phyloP scores from a whole-genome alignment of 805 yeast species.

The Osmozyma mogii region DNA sequence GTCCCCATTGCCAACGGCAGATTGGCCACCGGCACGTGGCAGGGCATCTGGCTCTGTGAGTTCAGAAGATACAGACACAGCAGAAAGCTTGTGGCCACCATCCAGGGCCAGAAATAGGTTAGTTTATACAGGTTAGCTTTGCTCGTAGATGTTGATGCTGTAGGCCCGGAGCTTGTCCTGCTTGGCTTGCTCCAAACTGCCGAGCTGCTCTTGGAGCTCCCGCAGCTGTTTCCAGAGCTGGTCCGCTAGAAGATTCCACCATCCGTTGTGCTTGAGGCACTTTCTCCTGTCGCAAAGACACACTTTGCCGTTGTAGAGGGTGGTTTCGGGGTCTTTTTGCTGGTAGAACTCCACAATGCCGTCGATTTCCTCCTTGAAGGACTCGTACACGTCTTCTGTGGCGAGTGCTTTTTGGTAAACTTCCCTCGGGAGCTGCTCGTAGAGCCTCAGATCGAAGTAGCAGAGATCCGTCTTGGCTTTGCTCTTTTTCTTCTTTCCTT shows the following conservation, averaged over 20 bases:
- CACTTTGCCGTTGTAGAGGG: slow-evolving; percentile 12
- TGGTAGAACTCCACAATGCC: slow-evolving; percentile 8
- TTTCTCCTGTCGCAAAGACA: slow-evolving; percentile 50
- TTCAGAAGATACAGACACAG: slow-evolving; percentile 59
- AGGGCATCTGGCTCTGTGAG: slow-evolving; percentile 71
- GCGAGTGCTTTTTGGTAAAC: not conserved
- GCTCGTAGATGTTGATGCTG: slow-evolving; percentile 26
- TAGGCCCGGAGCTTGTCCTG: slow-evolving; percentile 26
- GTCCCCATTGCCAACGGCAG: slow-evolving; percentile 66
- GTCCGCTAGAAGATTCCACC: slow-evolving; percentile 35
- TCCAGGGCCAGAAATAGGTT: slow-evolving; percentile 48
- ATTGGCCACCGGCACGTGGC: slow-evolving; percentile 77
- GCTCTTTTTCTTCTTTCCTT: slow-evolving; percentile 9
- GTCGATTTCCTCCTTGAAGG: slow-evolving; percentile 11
- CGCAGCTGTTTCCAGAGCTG: slow-evolving; percentile 21
- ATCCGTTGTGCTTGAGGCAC: slow-evolving; percentile 48
- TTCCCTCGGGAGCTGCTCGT: slow-evolving; percentile 1
- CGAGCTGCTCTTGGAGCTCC: slow-evolving; percentile 28
- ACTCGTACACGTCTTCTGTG: slow-evolving; percentile 4
- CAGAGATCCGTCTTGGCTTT: slow-evolving; percentile 42
- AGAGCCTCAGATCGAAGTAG: slow-evolving; percentile 36
- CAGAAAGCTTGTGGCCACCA: slow-evolving; percentile 63
- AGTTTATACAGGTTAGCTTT: no score
- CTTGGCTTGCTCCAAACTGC: slow-evolving; percentile 19
- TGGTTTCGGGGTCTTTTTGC: slow-evolving; percentile 8